Evolutionary conservation across 2,329 filamentous ascomycete species (phyloP).

Genomic region (Colletotrichum tropicicola): DNA sequence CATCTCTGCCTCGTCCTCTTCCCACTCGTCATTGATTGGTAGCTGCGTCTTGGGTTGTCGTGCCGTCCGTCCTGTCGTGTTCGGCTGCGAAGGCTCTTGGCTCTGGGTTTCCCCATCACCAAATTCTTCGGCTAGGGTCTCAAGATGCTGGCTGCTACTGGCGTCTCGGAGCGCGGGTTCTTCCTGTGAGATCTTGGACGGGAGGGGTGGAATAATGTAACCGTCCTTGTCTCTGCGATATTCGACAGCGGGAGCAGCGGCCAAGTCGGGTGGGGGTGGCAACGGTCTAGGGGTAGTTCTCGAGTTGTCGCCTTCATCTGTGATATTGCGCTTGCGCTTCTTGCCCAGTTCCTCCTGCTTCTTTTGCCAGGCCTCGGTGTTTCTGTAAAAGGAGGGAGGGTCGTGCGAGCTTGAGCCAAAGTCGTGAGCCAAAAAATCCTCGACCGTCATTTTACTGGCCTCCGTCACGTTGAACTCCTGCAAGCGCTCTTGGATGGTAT

Average conservation of each 20-base stretch:
- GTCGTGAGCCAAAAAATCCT: constrained; percentile 80
- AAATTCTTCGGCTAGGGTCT: constrained; percentile 27
- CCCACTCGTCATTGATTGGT: constrained; percentile 70
- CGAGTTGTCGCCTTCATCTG: constrained; percentile 41
- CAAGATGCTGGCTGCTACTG: constrained; percentile 23
- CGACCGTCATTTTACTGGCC: constrained; percentile 84
- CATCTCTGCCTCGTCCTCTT: constrained; percentile 69
- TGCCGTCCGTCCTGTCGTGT: neutral
- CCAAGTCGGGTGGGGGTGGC: constrained; percentile 31
- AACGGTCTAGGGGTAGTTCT: constrained; percentile 25
- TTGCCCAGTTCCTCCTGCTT: constrained; percentile 58
- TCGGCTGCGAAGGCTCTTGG: neutral
- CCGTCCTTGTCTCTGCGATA: constrained; percentile 32
- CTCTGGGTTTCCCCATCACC: constrained; percentile 14
- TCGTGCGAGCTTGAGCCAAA: constrained; percentile 70
- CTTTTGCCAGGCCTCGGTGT: constrained; percentile 67
- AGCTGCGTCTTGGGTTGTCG: constrained; percentile 51
- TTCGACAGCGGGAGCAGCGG: constrained; percentile 34
- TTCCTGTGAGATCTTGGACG: constrained; percentile 22
- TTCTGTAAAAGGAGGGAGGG: constrained; percentile 83
- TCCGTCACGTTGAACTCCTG: constrained; percentile 92
- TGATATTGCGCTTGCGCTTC: constrained; percentile 55
- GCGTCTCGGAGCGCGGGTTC: constrained; percentile 25
- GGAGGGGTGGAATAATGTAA: constrained; percentile 30
- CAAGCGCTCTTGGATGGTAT: constrained; percentile 90